Evolutionary conservation across 2,329 filamentous ascomycete species (phyloP), one percentile per base, ranked within the genome.

Genomic region (Cladosporium sp.): DNA sequence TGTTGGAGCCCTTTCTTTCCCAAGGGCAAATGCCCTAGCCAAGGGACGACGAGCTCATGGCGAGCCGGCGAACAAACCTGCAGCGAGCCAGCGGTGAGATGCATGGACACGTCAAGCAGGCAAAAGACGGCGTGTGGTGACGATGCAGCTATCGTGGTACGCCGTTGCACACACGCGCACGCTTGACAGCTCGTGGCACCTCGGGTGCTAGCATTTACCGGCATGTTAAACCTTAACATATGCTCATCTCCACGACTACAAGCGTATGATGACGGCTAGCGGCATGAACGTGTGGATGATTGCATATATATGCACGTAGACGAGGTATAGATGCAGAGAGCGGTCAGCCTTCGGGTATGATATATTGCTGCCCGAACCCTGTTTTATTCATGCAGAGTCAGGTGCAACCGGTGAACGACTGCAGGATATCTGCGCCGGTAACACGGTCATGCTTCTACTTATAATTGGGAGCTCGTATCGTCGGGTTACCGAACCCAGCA

Each of bases 51-150:
- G 55, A 41, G 55, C 54, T 38, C 54, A 14, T 58, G 32, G n/a
- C 28, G 18, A 30, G 51, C 51, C 32, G 32, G 21, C 15, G n/a
- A 32, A 51, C n/a, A 57, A 34, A 57, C 54, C 30, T 32, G 54
- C 34, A 58, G 11, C 34, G 34, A 28, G 18, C 44, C 59, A 62
- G 59, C 59, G 59, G 59, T 62, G 59, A 41, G 59, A 52, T 52
- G 59, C 44, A 52, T 52, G 26, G 59, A 52, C 59, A 62, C 59
- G 59, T 62, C 59, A 62, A 41, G 59, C 47, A 34, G 15, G n/a
- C 28, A 21, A n/a, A 21, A 54, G 24, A 54, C 14, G 51, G 51
- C 28, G 51, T 34, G 52, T 55, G 30, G 52, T 34, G 52, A 32
- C 28, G 12, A 55, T 34, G 52, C 28, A 55, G 52, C 52, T 34